phyloP scores from a whole-genome alignment of 192 early-diverging fungal genomes.

The Diversispora epigaea region DNA sequence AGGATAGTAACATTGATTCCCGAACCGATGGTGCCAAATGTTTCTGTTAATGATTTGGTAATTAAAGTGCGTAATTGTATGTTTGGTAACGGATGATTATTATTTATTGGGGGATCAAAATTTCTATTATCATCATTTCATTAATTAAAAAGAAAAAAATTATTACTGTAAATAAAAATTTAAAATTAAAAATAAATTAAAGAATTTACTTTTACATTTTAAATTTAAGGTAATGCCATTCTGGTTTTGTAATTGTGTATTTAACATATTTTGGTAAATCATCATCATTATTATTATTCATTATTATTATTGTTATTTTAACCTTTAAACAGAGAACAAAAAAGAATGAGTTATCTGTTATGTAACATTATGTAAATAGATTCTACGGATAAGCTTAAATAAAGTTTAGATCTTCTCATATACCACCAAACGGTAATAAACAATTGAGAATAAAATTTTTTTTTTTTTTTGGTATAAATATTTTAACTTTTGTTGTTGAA shows the following conservation, averaged over 20 bases:
- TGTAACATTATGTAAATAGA: too few relatives aligned
- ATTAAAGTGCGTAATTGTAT: conserved; percentile 9
- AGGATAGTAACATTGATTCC: conserved; percentile 21
- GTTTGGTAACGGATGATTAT: neutral
- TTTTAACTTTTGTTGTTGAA: too few relatives aligned
- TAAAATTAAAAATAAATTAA: conserved; percentile 11
- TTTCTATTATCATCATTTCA: neutral
- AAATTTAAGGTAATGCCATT: conserved; percentile 24
- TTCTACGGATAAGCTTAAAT: too few relatives aligned
- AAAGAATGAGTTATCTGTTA: too few relatives aligned
- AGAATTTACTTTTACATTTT: conserved; percentile 8
- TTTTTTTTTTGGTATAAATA: too few relatives aligned
- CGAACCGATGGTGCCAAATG: conserved; percentile 4
- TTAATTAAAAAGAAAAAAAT: neutral
- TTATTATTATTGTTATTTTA: too few relatives aligned
- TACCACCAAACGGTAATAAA: too few relatives aligned
- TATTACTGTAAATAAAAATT: conserved; percentile 14
- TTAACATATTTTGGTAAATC: neutral
- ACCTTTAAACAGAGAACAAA: too few relatives aligned
- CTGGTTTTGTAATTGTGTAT: conserved; percentile 15
- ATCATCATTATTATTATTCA: too few relatives aligned
- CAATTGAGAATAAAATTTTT: too few relatives aligned
- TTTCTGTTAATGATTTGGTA: conserved; percentile 4
- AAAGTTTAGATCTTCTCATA: too few relatives aligned
- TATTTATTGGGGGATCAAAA: neutral